These are phyloP conservation scores for Thymus mandschuricus DNA, from an alignment of 257 asterid genomes.

Conservation along the genomic window DNA sequence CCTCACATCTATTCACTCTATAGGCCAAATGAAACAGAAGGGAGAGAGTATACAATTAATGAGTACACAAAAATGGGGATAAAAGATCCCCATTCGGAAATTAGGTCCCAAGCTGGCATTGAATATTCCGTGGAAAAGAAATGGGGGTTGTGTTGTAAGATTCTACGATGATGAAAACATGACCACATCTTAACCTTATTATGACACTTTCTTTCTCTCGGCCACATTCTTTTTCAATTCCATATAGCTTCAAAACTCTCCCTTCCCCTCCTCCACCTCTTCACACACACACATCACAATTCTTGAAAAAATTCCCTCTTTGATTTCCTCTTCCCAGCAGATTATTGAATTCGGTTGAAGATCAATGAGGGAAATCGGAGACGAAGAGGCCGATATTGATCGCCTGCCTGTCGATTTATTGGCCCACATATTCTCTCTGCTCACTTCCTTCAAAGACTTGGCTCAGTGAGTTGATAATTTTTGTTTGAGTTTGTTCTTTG, in stretches of 20 bases:
- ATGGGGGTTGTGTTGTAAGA: conserved; percentile 1
- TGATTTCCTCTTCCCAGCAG: not conserved
- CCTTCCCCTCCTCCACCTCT: conserved; percentile 20
- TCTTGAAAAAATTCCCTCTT: not conserved
- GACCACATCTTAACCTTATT: conserved; percentile 51
- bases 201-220: conserved; percentile 23
- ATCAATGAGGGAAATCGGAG: conserved; percentile 38
- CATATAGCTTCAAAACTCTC: conserved; percentile 38
- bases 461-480: conserved; percentile 60
- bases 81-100: no score
- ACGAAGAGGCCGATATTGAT: conserved; percentile 63
- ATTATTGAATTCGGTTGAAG: conserved; percentile 11
- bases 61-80: no score
- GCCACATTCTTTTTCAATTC: not conserved
- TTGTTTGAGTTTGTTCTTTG: not conserved
- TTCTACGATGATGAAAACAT: conserved; percentile 49
- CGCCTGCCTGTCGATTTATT: conserved; percentile 75
- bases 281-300: not conserved
- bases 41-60: no score
- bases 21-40: no score
- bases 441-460: conserved; percentile 80
- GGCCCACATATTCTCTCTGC: conserved; percentile 74
- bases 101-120: not conserved
- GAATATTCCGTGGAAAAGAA: not conserved
- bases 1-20: no score